Base-by-base conservation (phyloP, 371 early-diverging fungal species). In the Mortierella sp. region DNA sequence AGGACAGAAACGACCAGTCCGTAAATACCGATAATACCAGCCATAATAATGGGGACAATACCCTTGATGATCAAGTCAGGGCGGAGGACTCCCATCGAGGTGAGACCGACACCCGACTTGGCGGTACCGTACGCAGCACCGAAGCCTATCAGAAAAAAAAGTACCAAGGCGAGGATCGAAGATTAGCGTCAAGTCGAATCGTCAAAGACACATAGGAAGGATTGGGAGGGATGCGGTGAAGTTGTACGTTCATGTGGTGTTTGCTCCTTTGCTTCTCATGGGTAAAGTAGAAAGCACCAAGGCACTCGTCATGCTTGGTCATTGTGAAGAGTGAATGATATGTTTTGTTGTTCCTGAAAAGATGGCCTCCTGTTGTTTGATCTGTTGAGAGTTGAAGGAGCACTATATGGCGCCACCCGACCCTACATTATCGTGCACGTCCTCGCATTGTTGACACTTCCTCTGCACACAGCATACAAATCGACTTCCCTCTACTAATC, bases 61-160 rank as follows among this genome's bases (percentile, higher is more conserved):
- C 94, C 90, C 89, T 93, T 95, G 90, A 97, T 95, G 68, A 96
- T 94, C 55, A 96, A 86, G 72, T 97, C 96, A 72, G 97, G 97
- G 43, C 94, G 93, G 74, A 96, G 90, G 40, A 95, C 92, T 86
- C 96, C 96, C 90, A 96, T 95, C 73, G 93, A 94, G 52, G 95
- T 91, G 73, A 97, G 92, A 77, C 97, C 96, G 29, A 96, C 93
- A 74, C 97, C 97, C 40, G 97, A 92, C 87, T 94, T 96, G 71
- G 97, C 95, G 50, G 97, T 97, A 69, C 97, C 97, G 82, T 96
- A 96, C 43, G 97, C 97, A 70, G 97, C 97, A 63, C 97, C 97
- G 77, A 97, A 91, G 84, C 94, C 96, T 45, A 45, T 45, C 45
- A 45, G 13, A 1, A 4, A 47, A 47, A 31, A 31, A 31, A 31